phyloP scores from a whole-genome alignment of 2,329 filamentous ascomycete genomes.

The Talaromyces marneffei region DNA sequence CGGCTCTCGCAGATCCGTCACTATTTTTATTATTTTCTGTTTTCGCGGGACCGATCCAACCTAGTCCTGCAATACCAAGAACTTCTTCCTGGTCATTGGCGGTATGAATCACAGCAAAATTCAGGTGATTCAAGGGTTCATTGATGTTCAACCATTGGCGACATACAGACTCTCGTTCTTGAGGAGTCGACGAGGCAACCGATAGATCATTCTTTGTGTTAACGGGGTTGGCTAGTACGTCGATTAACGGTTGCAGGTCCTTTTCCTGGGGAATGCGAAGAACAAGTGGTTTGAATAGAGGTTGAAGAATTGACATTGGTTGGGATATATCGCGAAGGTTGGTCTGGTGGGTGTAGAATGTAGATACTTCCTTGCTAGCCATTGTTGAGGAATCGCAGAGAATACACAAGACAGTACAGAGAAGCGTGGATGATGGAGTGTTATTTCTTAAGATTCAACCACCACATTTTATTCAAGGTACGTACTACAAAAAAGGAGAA shows the following conservation, averaged over 20 bases:
- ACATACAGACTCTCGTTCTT: not conserved
- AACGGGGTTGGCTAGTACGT: not conserved
- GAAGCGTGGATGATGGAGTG: no score
- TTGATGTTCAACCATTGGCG: not conserved
- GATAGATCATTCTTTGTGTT: not conserved
- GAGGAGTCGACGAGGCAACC: not conserved
- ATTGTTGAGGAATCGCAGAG: not conserved
- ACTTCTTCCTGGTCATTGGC: not conserved
- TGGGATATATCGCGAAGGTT: not conserved
- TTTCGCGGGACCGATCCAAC: conserved; percentile 4
- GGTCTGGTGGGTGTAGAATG: no score
- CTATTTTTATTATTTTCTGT: no score
- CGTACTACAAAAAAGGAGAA: no score
- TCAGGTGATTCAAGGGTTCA: not conserved
- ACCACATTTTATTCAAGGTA: no score
- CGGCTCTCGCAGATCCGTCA: not conserved
- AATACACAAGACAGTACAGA: no score
- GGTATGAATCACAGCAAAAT: not conserved
- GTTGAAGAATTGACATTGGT: not conserved
- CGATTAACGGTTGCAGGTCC: not conserved
- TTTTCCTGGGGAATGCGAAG: not conserved
- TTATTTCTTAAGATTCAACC: no score
- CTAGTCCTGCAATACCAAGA: not conserved
- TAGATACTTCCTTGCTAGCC: not conserved
- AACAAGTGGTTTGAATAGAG: not conserved